phyloP scores from a whole-genome alignment of 768 basidiomycete genomes.

The Rhizopogon sp. region DNA sequence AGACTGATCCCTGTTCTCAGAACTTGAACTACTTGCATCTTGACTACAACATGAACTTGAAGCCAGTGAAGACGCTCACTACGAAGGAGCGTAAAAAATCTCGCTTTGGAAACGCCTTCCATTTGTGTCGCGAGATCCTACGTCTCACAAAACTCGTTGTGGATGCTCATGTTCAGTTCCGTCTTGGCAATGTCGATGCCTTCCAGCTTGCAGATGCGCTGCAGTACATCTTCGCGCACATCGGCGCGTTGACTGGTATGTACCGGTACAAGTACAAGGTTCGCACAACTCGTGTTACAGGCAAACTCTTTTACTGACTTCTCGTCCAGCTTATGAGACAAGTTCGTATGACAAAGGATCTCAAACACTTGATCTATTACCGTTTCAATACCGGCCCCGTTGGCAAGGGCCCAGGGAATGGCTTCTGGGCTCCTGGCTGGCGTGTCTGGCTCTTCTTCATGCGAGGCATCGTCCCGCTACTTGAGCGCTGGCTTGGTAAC shows the following conservation, averaged over 20 bases:
- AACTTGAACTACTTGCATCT: constrained; percentile 91
- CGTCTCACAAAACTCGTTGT: constrained; percentile 98
- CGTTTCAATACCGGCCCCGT: constrained; percentile 99
- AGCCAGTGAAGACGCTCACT: constrained; percentile 94
- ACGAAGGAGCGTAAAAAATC: constrained; percentile 99
- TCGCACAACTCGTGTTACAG: constrained; percentile 9
- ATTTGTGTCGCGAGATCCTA: constrained; percentile 94
- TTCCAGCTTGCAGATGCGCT: constrained; percentile 98
- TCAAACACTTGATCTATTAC: constrained; percentile 98
- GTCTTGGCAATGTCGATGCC: constrained; percentile 96
- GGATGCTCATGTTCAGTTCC: constrained; percentile 98
- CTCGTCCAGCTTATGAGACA: constrained; percentile 84
- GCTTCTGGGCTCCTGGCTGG: constrained; percentile 99
- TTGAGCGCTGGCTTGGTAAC: constrained; percentile 98
- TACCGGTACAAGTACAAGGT: constrained; percentile 99
- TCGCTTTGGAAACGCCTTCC: constrained; percentile 99
- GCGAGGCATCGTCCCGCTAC: constrained; percentile 95
- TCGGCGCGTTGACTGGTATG: constrained; percentile 98
- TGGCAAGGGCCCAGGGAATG: constrained; percentile 97
- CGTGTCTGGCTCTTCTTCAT: constrained; percentile 99
- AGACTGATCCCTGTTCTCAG: constrained; percentile 28
- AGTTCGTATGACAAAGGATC: constrained; percentile 98
- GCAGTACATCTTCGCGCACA: constrained; percentile 96
- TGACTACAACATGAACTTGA: constrained; percentile 98
- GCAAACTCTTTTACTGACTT: constrained; percentile 3